phyloP scores from a whole-genome alignment of 768 basidiomycete genomes.

The Erythrobasidium yunnanense region DNA sequence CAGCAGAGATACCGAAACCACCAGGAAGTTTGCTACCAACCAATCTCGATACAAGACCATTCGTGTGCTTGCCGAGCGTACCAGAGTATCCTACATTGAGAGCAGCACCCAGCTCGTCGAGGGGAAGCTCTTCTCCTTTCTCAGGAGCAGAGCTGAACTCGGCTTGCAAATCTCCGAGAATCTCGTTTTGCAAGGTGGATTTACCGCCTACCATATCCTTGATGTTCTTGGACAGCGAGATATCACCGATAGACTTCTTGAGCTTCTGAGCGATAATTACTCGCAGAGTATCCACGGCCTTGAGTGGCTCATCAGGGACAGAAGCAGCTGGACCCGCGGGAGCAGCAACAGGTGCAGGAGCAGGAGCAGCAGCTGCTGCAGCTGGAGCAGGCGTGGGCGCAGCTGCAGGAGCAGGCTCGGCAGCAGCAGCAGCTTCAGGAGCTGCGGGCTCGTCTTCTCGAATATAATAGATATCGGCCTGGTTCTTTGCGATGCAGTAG shows the following conservation, averaged over 20 bases:
- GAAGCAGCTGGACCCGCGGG: slow-evolving; percentile 55
- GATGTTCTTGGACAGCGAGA: slow-evolving; percentile 84
- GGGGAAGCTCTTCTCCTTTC: slow-evolving; percentile 92
- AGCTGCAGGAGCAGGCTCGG: slow-evolving; percentile 45
- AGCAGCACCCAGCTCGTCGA: slow-evolving; percentile 86
- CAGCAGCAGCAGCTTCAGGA: slow-evolving; percentile 45
- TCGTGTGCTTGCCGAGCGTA: slow-evolving; percentile 84
- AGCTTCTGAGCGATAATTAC: slow-evolving; percentile 92
- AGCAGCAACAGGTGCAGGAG: slow-evolving; percentile 43
- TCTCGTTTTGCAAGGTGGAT: slow-evolving; percentile 97
- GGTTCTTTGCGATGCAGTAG: slow-evolving; percentile 86
- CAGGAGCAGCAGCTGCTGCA: slow-evolving; percentile 43
- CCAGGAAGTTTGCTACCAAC: slow-evolving; percentile 96
- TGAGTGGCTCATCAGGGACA: slow-evolving; percentile 82
- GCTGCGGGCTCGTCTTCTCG: slow-evolving; percentile 72
- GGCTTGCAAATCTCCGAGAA: slow-evolving; percentile 87
- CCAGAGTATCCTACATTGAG: slow-evolving; percentile 70
- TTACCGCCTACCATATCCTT: slow-evolving; percentile 98
- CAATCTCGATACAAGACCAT: slow-evolving; percentile 76
- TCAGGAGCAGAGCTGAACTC: slow-evolving; percentile 93
- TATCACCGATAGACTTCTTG: slow-evolving; percentile 83
- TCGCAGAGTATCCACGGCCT: slow-evolving; percentile 74
- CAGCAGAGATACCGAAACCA: slow-evolving; percentile 87
- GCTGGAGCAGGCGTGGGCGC: slow-evolving; percentile 43
- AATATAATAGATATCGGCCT: slow-evolving; percentile 94